Evolutionary conservation across 805 yeast genomes (phyloP).

Genomic region (Kuraishia floccosa): DNA sequence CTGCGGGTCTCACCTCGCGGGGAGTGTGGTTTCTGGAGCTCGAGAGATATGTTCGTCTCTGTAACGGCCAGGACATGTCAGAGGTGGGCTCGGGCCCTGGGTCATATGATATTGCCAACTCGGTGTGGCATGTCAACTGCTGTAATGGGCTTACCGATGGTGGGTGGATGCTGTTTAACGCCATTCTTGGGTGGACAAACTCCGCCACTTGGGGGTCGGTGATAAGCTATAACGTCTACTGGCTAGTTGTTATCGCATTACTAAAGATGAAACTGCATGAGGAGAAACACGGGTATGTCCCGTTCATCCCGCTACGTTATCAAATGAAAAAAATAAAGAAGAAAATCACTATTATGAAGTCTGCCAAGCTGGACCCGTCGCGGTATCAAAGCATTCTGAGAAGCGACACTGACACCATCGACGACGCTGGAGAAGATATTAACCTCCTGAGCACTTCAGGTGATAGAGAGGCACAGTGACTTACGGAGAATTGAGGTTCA

Average conservation of each 20-base stretch:
- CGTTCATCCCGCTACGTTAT: constrained; percentile 47
- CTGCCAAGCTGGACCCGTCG: no score
- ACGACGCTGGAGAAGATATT: no score
- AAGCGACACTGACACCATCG: no score
- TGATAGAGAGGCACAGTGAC: no score
- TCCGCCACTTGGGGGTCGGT: constrained; percentile 89
- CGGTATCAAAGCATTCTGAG: no score
- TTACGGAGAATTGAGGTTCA: no score
- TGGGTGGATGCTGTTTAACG: constrained; percentile 84
- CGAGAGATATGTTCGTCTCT: constrained; percentile 59
- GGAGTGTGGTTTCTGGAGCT: constrained; percentile 89
- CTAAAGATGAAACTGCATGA: constrained; percentile 32
- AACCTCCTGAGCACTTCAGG: no score
- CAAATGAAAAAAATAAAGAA: constrained; percentile 46
- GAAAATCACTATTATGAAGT: constrained; percentile 16
- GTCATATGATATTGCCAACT: constrained; percentile 65
- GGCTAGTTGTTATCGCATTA: constrained; percentile 41
- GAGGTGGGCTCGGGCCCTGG: constrained; percentile 94
- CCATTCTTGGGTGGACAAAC: constrained; percentile 89
- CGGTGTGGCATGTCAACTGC: constrained; percentile 93
- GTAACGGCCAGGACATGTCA: constrained; percentile 75
- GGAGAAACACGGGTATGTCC: constrained; percentile 47
- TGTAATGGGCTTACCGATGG: constrained; percentile 92
- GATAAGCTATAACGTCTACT: constrained; percentile 55
- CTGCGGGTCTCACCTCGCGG: constrained; percentile 77